Evolutionary conservation across 306 rosid genomes (phyloP), one percentile per base, ranked within the genome.

Genomic region (Vigna hirtella): DNA sequence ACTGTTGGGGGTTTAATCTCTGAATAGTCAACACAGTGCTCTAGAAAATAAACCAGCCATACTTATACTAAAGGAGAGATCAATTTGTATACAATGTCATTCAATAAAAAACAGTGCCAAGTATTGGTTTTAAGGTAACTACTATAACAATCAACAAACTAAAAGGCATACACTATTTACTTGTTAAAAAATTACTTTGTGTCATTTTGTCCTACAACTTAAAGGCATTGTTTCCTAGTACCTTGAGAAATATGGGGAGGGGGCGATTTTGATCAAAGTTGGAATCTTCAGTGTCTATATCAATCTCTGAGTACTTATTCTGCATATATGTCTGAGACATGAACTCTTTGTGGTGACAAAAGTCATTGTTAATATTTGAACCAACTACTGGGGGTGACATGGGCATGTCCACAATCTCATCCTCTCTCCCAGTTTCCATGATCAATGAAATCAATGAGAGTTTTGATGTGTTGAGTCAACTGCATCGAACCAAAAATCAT

Each of bases 221-320:
- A 62, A 79, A 67, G 32, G 0, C 73, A 79, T 43, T 61, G 20
- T 7, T 43, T 24, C 20, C 9, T 82, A 34, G 49, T 75, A 91
- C 98, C 97, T 94, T 92, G 63, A 94, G 97, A 81, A 82, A 90
- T 38, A 94, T 89, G 4, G 98, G 97, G 40, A 94, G 93, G 73
- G 98, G 97, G n/a, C 66, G 45, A 79, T 75, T 87, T 49, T 68
- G 88, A 73, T 57, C 88, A 52, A 83, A 20, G 59, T 52, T 68
- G 49, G 77, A 61, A 47, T 61, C 85, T 18, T 87, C 88, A 78
- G 78, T 83, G 74, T 79, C 68, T 32, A 94, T 86, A 51, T 88
- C 91, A 77, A 94, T 84, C 77, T 94, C 93, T 22, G 97, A 86
- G 86, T 67, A 86, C 64, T 83, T 89, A 69, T 87, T 90, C 45